Base-by-base conservation (phyloP, 371 early-diverging fungal genomes). In the Smittium culicis region DNA sequence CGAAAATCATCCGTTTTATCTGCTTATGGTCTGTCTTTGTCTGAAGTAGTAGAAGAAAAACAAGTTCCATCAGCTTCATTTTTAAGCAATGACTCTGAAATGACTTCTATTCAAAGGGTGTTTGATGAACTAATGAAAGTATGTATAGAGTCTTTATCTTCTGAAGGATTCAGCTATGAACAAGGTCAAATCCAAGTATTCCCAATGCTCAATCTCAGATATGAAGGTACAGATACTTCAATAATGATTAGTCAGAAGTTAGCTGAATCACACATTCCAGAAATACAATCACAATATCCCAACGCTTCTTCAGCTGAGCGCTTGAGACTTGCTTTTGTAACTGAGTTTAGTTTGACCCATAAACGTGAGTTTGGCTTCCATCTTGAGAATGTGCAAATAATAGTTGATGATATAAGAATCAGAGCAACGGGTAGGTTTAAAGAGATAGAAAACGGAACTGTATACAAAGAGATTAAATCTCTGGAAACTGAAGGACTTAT, bases 141-240 rank as follows among this genome's bases (percentile, higher is more conserved):
- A 14, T 84, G 87, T 57, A 67, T 55, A 1, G 59, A 59, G 28
- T 80, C 79, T 45, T 79, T 91, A 24, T 64, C 57, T 20, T 54
- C 68, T 1, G 88, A 92, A 76, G 93, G 92, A 0, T 93, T 92
- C 71, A 66, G 69, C 0, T 74, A 76, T 1, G 66, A 68, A 0
- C 8, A 16, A 14, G 33, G 32, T 17, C 77, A 81, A 16, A 86
- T 92, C 32, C 67, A 70, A 0, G 70, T 74, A 17, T 84, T 91
- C 67, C 74, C 86, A 20, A 94, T 87, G 72, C 79, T 94, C 34
- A 94, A 95, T 74, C 71, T 97, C 67, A 88, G 96, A 27, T 97
- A 93, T 74, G 84, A 92, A 27, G 95, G 96, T 17, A 95, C 98
- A 0, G 94, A 95, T 72, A 89, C 89, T n/a, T 85, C 92, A 0